Base-by-base conservation (phyloP, 805 yeast species). In the Ogataea allantospora region DNA sequence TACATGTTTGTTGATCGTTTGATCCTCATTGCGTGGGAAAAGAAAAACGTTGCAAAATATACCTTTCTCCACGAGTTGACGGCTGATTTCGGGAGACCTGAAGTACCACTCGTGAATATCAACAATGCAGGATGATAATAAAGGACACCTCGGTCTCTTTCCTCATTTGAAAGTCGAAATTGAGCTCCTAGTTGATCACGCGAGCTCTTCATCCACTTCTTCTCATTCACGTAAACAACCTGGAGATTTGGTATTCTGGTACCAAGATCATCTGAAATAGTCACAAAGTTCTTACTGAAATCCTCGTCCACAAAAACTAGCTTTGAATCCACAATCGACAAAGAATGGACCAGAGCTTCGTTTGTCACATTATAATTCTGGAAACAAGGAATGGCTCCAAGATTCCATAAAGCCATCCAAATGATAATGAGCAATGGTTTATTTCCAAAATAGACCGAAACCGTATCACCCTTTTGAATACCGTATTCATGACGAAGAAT, bases 31-130 rank as follows among this genome's bases (percentile, higher is more conserved):
- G 86, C 80, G 46, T 72, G 72, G 1, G 87, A 86, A 55, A 87
- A 88, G 17, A 86, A 56, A 2, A 71, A 62, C 1, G 87, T 66
- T 1, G 95, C 95, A 67, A 83, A 68, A 31, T 71, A 74, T 6
- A 84, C 75, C 61, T 88, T 89, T 53, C 88, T 73, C 96, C 96
- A 88, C 4, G 93, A 81, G 80, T 89, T 80, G 39, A 85, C 83
- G 2, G 95, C 97, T 5, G 96, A 84, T 61, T 89, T 89, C 11
- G 98, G 97, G 44, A 89, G 65, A 0, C 97, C 97, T 0, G 97
- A 87, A 6, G 97, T 91, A 26, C 98, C 98, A 0, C 95, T 85
- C 0, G 98, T 89, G 60, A 82, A 89, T 35, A 89, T 86, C 48
- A 86, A 71, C 47, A 81, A 73, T 14, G 84, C 80, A 4, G 91